A percentile compares a stretch with the other conserved stretches of the same genome.
phyloP scores from a whole-genome alignment of 108 stramenopile species.

The Nitzschia sp. region DNA sequence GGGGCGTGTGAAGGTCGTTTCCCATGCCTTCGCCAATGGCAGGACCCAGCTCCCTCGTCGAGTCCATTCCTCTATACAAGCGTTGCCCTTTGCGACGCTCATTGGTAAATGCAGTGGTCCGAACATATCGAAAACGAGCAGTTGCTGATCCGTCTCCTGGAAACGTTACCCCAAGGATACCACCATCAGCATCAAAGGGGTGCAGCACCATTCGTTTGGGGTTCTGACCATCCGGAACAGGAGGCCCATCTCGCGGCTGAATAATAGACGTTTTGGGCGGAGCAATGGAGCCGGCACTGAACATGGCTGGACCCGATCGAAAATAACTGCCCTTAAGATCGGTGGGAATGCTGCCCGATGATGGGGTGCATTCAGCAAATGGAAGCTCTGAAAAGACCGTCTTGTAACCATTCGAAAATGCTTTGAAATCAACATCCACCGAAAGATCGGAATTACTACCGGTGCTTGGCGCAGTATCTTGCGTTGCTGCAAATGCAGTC shows the following conservation, averaged over 20 bases:
- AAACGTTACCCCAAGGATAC: conserved; percentile 75
- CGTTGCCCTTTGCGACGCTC: conserved; percentile 81
- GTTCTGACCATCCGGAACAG: conserved; percentile 76
- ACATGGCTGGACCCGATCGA: conserved; percentile 84
- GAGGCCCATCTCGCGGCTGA: conserved; percentile 72
- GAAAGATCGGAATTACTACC: neutral
- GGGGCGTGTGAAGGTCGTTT: conserved; percentile 71
- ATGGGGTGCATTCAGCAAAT: conserved; percentile 34
- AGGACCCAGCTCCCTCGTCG: conserved; percentile 54
- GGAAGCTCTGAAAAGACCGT: conserved; percentile 75
- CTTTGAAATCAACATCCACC: conserved; percentile 34
- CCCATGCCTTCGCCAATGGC: conserved; percentile 33
- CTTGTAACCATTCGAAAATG: conserved; percentile 73
- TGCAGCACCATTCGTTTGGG: conserved; percentile 72
- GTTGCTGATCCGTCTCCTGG: conserved; percentile 39
- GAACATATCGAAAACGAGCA: conserved; percentile 65
- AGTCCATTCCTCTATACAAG: conserved; percentile 80
- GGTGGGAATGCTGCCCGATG: conserved; percentile 50
- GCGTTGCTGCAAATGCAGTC: neutral
- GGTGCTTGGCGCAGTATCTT: neutral
- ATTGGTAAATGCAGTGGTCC: conserved; percentile 78
- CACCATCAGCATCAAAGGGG: conserved; percentile 86
- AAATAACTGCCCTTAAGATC: conserved; percentile 82
- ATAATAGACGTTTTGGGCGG: conserved; percentile 80
- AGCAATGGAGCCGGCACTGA: conserved; percentile 78